Evolutionary conservation across 768 basidiomycete species (phyloP), one percentile per base, ranked within the genome.

Genomic region (Sarcodon sp.): DNA sequence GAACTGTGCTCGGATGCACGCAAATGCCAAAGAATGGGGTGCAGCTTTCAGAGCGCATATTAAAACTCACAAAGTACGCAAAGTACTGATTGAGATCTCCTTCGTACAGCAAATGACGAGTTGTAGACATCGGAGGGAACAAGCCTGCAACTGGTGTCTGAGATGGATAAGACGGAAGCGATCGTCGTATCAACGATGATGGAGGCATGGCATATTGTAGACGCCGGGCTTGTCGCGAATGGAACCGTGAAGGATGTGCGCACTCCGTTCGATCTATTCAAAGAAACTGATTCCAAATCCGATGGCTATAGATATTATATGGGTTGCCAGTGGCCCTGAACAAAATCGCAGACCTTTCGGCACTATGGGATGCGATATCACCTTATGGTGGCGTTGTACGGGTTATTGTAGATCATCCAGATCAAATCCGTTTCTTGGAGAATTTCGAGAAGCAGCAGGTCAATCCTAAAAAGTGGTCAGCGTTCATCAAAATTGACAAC

Each of bases 101-200:
- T 21, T 35, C 27, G 46, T 33, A n/a, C 13, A 11, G 37, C n/a
- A 3, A 31, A 27, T 27, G 21, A 27, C 21, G 21, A 27, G 21
- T 32, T 3, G 3, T 27, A 65, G 85, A 90, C 87, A 1, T 64
- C 69, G 7, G 87, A 91, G 60, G 89, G 88, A 18, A 75, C 80
- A 8, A 68, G 69, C 52, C 61, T 89, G 18, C 87, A 90, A 57
- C 69, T 89, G 3, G 57, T 68, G 43, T 79, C 84, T 6, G 59
- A 61, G 37, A 69, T 65, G 37, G 72, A 73, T 43, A 70, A 62
- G 46, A 80, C 76, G 9, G 64, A 72, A 44, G 78, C 82, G 4
- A 75, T 90, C 33, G 72, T 86, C 31, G 83, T 85, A 7, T 91
- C 86, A n/a, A 90, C 87, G 3, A 54, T 90, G 53, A 76, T 81